These are phyloP conservation scores for Paecilomyces sp. DNA, from an alignment of 2,329 filamentous ascomycete genomes.

Conservation along the genomic window DNA sequence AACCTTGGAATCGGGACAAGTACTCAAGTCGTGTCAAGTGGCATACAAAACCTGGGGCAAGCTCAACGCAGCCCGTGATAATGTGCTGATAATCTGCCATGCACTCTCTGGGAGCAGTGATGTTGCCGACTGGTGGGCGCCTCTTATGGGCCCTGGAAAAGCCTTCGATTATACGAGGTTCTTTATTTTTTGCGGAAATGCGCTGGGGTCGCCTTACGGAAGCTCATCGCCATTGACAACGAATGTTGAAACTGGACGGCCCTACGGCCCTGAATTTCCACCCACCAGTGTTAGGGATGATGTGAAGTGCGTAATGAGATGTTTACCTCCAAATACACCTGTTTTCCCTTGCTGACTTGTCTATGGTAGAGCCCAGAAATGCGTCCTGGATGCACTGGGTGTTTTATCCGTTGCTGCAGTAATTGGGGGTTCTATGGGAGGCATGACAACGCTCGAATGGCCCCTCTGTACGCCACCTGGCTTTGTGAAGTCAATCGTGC, in stretches of 20 bases:
- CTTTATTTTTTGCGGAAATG: slow-evolving; percentile 48
- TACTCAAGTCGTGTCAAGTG: slow-evolving; percentile 45
- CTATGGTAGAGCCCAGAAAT: slow-evolving; percentile 53
- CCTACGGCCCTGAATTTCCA: slow-evolving; percentile 82
- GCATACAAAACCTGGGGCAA: slow-evolving; percentile 61
- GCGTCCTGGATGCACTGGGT: slow-evolving; percentile 72
- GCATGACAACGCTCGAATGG: slow-evolving; percentile 88
- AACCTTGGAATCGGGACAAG: background rate
- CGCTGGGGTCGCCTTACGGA: background rate
- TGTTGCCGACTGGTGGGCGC: slow-evolving; percentile 84
- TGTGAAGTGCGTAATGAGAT: slow-evolving; percentile 46
- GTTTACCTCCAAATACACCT: slow-evolving; percentile 8
- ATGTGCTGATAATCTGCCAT: slow-evolving; percentile 73
- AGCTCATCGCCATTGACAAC: slow-evolving; percentile 46
- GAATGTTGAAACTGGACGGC: slow-evolving; percentile 78
- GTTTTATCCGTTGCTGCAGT: slow-evolving; percentile 72
- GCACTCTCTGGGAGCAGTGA: slow-evolving; percentile 80
- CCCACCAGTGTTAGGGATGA: slow-evolving; percentile 79
- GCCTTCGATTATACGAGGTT: slow-evolving; percentile 77
- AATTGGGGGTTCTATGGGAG: slow-evolving; percentile 77
- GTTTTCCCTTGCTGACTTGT: background rate
- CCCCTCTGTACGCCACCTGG: slow-evolving; percentile 63
- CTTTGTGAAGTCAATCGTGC: slow-evolving; percentile 64
- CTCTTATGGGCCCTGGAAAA: slow-evolving; percentile 66
- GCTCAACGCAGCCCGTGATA: slow-evolving; percentile 53